Evolutionary conservation across 768 basidiomycete genomes (phyloP).

Genomic region (Cytidiella melzeri): DNA sequence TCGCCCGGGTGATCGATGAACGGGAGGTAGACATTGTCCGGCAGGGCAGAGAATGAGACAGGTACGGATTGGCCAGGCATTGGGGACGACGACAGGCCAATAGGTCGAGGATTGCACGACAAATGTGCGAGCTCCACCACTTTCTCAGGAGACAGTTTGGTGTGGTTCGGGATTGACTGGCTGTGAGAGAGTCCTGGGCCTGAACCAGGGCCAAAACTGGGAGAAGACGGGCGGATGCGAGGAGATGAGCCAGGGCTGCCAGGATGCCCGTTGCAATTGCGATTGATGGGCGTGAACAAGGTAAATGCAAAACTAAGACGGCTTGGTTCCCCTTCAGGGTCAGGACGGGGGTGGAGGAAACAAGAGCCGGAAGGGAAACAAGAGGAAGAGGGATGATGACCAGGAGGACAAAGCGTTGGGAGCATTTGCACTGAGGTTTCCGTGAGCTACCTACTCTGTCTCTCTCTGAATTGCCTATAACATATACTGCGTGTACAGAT

Average conservation of each 20-base stretch:
- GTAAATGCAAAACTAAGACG: constrained; percentile 62
- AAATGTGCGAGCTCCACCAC: constrained; percentile 67
- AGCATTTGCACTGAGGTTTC: constrained; percentile 83
- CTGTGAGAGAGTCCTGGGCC: constrained; percentile 15
- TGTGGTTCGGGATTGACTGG: constrained; percentile 30
- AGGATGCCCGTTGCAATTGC: constrained; percentile 22
- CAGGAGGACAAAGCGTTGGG: constrained; percentile 78
- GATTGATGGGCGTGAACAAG: constrained; percentile 40
- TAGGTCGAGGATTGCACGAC: constrained; percentile 39
- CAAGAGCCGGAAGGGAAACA: constrained; percentile 38
- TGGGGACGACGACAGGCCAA: no score
- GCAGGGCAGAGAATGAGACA: constrained; percentile 68
- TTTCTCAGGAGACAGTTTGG: constrained; percentile 64
- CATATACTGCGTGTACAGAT: constrained; percentile 37
- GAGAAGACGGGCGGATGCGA: constrained; percentile 35
- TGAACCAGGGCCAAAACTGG: no score
- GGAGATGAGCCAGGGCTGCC: constrained; percentile 29
- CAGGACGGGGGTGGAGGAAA: constrained; percentile 20
- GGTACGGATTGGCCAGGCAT: constrained; percentile 28
- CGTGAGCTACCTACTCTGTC: constrained; percentile 41
- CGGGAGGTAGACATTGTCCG: constrained; percentile 73
- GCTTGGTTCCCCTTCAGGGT: constrained; percentile 34
- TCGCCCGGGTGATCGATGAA: constrained; percentile 81
- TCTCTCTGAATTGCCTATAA: background rate
- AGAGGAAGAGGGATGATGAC: constrained; percentile 36